Base-by-base conservation (phyloP, 148 eudicot species). In the Heliamphora exappendiculata region DNA sequence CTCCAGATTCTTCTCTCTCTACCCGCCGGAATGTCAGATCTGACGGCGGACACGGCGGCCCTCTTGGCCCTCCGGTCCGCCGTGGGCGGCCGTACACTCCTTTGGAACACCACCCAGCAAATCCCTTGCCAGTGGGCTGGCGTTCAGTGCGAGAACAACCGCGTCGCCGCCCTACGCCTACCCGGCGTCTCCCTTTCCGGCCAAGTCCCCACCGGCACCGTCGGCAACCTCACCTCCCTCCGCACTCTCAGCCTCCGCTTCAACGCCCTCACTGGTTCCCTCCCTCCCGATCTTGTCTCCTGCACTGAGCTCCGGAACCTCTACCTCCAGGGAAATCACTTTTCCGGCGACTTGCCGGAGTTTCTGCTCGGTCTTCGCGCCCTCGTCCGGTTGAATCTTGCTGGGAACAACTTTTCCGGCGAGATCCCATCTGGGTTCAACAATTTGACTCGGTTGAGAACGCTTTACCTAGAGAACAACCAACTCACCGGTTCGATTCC, bases 121-220 rank as follows among this genome's bases (percentile, higher is more conserved):
- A 77, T 67, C 74, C 89, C 90, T 0, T 91, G 96, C 79, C 60
- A 41, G 5, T 91, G 89, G 89, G 67, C 80, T 6, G 96, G 96
- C 5, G 90, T 91, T 3, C 81, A 73, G 3, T 91, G 96, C 79
- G 63, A 75, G 45, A 66, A 77, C 81, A 81, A 78, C 86, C 80
- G 75, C 55, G 91, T 91, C 26, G 49, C 79, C 20, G 84, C 75
- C 29, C 86, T 91, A 41, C 89, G 84, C 22, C 80, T 91, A 9
- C 96, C 96, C 9, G 96, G 85, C 0, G 79, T 78, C 24, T 86
- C 96, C 4, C 91, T 91, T 75, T 34, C 84, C 72, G 96, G 96
- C 0, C 9, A 65, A 16, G 69, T 91, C 31, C 92, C 96, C 7
- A 6, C 51, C 47, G 82, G 84, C 67, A 75, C 84, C 16, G 70